phyloP scores from a whole-genome alignment of 176 grass and related monocot species.

The Aegilops tauschii region DNA sequence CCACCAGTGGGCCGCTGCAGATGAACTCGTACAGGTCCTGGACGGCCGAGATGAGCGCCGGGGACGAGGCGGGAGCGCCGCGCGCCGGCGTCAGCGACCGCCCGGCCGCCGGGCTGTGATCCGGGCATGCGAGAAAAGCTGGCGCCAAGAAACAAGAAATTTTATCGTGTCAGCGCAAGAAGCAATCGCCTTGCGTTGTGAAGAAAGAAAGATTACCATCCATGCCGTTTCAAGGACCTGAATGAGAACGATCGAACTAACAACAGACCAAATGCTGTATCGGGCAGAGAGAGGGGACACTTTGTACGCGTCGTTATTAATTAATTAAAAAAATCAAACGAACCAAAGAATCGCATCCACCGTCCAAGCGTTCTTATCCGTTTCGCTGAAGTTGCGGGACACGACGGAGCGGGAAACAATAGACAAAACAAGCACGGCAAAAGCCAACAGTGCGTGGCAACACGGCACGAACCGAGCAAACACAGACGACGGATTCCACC shows the following conservation, averaged over 20 bases:
- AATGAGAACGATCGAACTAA: not conserved
- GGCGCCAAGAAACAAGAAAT: not conserved
- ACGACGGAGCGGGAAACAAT: not conserved
- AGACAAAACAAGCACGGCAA: not conserved
- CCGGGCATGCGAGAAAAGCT: slow-evolving; percentile 44
- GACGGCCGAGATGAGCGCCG: slow-evolving; percentile 62
- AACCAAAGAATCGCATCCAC: not conserved
- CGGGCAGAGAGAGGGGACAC: not conserved
- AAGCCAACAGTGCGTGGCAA: not conserved
- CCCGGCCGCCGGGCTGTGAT: slow-evolving; percentile 26
- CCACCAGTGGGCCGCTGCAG: slow-evolving; percentile 74
- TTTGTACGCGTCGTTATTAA: not conserved
- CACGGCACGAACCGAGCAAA: not conserved
- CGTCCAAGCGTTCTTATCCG: slow-evolving; percentile 23
- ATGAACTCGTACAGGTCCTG: slow-evolving; percentile 84
- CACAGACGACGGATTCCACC: not conserved
- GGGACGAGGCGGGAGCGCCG: slow-evolving; percentile 44
- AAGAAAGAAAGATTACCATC: slow-evolving; percentile 25
- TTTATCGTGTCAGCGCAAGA: not conserved
- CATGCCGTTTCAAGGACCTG: slow-evolving; percentile 15
- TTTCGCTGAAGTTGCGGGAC: not conserved
- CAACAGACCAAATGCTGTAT: not conserved
- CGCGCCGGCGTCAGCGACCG: slow-evolving; percentile 20
- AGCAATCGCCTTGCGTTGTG: not conserved
- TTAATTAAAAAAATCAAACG: not conserved